These are phyloP conservation scores for Diaporthe humulicola DNA, from an alignment of 2,329 filamentous ascomycete genomes.

Conservation along the genomic window DNA sequence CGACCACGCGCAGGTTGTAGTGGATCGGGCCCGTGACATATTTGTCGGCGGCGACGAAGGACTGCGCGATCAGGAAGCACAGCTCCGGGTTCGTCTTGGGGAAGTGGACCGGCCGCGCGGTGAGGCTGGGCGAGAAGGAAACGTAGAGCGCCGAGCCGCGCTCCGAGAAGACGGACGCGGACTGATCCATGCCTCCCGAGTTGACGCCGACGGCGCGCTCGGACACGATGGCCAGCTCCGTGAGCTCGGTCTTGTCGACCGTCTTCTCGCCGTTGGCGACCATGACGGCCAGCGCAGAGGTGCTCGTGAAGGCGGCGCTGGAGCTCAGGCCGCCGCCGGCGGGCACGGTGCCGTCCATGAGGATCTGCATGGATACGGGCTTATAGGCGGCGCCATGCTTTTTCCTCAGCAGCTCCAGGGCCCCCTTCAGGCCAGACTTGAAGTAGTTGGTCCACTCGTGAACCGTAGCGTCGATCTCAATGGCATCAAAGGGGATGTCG, in stretches of 20 bases:
- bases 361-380: constrained; percentile 84
- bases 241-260: constrained; percentile 91
- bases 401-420: constrained; percentile 81
- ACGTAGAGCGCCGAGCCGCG: constrained; percentile 90
- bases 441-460: constrained; percentile 99
- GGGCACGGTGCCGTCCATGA: constrained; percentile 93
- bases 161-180: constrained; percentile 93
- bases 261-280: constrained; percentile 82
- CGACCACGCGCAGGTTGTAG: constrained; percentile 97
- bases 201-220: constrained; percentile 96
- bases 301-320: constrained; percentile 92
- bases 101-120: constrained; percentile 83
- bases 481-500: constrained; percentile 72
- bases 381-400: constrained; percentile 72
- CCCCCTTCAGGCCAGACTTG: constrained; percentile 89
- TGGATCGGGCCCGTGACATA: constrained; percentile 92
- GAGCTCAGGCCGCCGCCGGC: constrained; percentile 93
- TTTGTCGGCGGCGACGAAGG: constrained; percentile 94
- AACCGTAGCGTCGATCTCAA: constrained; percentile 86
- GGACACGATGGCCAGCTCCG: constrained; percentile 93
- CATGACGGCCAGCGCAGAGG: constrained; percentile 89
- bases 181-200: constrained; percentile 98
- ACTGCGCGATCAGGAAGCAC: constrained; percentile 94
- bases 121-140: constrained; percentile 85
- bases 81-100: constrained; percentile 85